A percentile compares a stretch with the other conserved stretches of the same genome.
Evolutionary conservation across 2,329 filamentous ascomycete species (phyloP).

Genomic region (Rhynchosporium secalis): DNA sequence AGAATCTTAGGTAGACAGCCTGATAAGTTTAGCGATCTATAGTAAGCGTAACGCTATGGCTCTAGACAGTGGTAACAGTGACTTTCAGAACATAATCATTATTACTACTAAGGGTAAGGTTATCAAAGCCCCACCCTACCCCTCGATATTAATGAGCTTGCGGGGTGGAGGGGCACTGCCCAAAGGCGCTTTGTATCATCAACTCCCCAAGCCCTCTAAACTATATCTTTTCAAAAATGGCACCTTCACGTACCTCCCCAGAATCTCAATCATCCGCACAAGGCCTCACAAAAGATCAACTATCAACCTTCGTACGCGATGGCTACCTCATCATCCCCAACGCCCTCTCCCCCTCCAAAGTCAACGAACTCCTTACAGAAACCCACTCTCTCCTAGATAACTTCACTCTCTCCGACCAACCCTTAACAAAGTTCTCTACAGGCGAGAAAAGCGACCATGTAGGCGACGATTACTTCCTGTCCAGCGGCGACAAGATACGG

Average conservation of each 20-base stretch:
- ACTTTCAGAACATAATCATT: background rate
- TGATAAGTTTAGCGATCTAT: too few species aligned
- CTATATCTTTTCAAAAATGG: conserved; percentile 22
- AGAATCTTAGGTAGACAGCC: too few species aligned
- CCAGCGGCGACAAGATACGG: conserved; percentile 84
- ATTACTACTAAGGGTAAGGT: background rate
- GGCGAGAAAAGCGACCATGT: conserved; percentile 75
- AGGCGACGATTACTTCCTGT: conserved; percentile 91
- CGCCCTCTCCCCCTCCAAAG: conserved; percentile 67
- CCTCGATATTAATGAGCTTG: conserved; percentile 12
- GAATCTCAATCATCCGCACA: conserved; percentile 13
- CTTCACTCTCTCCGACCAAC: conserved; percentile 80
- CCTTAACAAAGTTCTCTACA: conserved; percentile 91
- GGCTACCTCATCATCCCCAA: conserved; percentile 87
- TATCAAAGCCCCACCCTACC: conserved; percentile 9
- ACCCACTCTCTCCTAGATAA: conserved; percentile 71
- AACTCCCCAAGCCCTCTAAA: background rate
- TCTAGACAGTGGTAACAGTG: too few species aligned
- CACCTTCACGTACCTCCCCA: conserved; percentile 31
- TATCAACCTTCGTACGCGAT: conserved; percentile 72
- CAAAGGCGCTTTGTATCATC: conserved; percentile 7
- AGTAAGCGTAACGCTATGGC: too few species aligned
- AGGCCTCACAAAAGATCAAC: conserved; percentile 66
- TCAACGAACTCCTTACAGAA: conserved; percentile 69
- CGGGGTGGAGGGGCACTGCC: conserved; percentile 4